Base-by-base conservation (phyloP, 495 filamentous ascomycete species). In the Collariella sp. region DNA sequence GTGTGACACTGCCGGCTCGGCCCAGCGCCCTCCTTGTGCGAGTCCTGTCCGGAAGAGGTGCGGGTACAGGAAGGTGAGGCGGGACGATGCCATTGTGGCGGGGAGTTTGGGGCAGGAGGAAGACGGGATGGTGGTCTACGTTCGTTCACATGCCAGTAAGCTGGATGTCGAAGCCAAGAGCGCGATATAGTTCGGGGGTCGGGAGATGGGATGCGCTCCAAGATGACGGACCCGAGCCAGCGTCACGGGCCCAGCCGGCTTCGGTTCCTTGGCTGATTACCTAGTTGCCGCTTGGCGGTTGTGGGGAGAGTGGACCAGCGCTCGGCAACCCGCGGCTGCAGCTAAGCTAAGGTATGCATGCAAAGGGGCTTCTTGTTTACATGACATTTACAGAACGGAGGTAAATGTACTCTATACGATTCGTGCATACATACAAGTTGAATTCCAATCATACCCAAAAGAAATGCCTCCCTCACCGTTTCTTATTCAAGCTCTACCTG, bases 41-140 rank as follows among this genome's bases (percentile, higher is more conserved):
- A 31, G 26, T 31, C 26, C 26, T 31, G 5, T 9, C 26, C 73
- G 69, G 70, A 83, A 84, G 43, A 87, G 69, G 57, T 85, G 80
- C 34, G 86, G 85, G 60, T 89, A 90, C 15, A 90, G 76, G 61
- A 90, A 89, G 3, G 81, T 81, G 31, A 91, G 74, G 60, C 87
- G 76, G 45, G 74, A 73, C 10, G 79, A 74, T 46, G 84, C 79
- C 87, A 91, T 91, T 56, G 57, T 66, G 43, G 40, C 29, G 12
- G 13, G 16, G 22, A 24, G 12, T 22, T 9, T 16, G 18, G 38
- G 24, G 41, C 19, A 23, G 34, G 24, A 38, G 5, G 22, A 22
- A 22, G 23, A 22, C 18, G 18, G 13, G 35, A n/a, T 22, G 19
- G 40, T 53, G 34, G 24, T 33, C 29, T 7, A 11, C 26, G 31